Conservation (phyloP, 345 rosid species). For the Combretum micranthum region DNA sequence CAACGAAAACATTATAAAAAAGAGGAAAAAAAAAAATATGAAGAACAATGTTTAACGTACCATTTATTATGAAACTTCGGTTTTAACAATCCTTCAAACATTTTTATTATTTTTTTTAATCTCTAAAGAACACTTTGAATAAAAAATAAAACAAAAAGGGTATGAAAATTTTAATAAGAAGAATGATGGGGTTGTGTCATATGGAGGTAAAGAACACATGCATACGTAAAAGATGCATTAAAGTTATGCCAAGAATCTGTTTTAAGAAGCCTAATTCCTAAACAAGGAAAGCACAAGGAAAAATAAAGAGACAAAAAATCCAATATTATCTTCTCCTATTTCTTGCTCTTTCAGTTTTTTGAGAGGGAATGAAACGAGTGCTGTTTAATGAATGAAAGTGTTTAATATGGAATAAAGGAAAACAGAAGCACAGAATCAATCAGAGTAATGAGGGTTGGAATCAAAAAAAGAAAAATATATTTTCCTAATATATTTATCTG, state of each 20-base stretch:
- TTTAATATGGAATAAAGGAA: too few relatives aligned
- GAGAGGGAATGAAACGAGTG: too few relatives aligned
- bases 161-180: background rate
- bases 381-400: too few relatives aligned
- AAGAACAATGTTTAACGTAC: conserved; percentile 12
- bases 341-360: too few relatives aligned
- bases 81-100: conserved; percentile 25
- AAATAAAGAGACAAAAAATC: too few relatives aligned
- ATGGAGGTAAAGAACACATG: conserved; percentile 1
- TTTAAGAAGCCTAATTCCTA: conserved; percentile 5
- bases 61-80: conserved; percentile 31
- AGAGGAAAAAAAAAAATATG: background rate
- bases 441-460: too few relatives aligned
- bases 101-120: conserved; percentile 11
- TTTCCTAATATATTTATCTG: too few relatives aligned
- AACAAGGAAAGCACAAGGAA: background rate
- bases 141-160: background rate
- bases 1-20: background rate
- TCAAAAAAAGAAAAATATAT: too few relatives aligned
- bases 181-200: background rate
- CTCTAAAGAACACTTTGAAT: background rate
- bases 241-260: conserved; percentile 11
- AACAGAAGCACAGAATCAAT: too few relatives aligned
- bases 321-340: too few relatives aligned
- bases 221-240: background rate